These are phyloP conservation scores for Cutaneotrichosporon cutaneum DNA, from an alignment of 1,284 basidiomycete genomes.

Conservation along the genomic window DNA sequence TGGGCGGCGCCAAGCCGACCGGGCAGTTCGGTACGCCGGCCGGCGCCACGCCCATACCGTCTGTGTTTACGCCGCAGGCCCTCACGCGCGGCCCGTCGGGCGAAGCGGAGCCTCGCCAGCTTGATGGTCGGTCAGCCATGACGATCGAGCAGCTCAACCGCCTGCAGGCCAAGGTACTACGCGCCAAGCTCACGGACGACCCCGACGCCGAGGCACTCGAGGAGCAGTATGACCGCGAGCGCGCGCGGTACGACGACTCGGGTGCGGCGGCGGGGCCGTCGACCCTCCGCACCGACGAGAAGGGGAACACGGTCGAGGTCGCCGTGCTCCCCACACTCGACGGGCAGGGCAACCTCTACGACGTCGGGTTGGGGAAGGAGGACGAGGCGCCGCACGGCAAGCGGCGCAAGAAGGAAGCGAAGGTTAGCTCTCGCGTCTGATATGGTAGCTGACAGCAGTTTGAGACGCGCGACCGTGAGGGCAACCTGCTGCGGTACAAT, in stretches of 20 bases:
- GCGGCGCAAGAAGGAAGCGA: slow-evolving; percentile 70
- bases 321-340: slow-evolving; percentile 90
- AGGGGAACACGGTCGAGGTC: slow-evolving; percentile 56
- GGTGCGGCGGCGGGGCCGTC: slow-evolving; percentile 38
- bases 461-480: slow-evolving; percentile 87
- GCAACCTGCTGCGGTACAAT: slow-evolving; percentile 77
- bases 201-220: slow-evolving; percentile 73
- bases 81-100: slow-evolving; percentile 36
- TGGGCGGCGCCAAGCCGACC: slow-evolving; percentile 24
- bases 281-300: slow-evolving; percentile 30
- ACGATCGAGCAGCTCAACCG: slow-evolving; percentile 71
- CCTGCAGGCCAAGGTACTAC: slow-evolving; percentile 86
- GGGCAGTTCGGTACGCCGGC: slow-evolving; percentile 6
- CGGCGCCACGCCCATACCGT: slow-evolving; percentile 72
- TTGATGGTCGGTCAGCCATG: slow-evolving; percentile 38
- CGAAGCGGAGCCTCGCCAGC: slow-evolving; percentile 4
- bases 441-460: slow-evolving; percentile 56
- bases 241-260: slow-evolving; percentile 55
- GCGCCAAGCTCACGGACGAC: slow-evolving; percentile 77
- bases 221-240: slow-evolving; percentile 72
- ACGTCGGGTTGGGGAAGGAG: slow-evolving; percentile 68
- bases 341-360: slow-evolving; percentile 80
- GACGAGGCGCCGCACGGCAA: slow-evolving; percentile 38
- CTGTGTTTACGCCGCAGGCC: slow-evolving; percentile 74
- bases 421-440: too few species aligned